Conservation (phyloP, 768 basidiomycete genomes). For the Trametes villosa region DNA sequence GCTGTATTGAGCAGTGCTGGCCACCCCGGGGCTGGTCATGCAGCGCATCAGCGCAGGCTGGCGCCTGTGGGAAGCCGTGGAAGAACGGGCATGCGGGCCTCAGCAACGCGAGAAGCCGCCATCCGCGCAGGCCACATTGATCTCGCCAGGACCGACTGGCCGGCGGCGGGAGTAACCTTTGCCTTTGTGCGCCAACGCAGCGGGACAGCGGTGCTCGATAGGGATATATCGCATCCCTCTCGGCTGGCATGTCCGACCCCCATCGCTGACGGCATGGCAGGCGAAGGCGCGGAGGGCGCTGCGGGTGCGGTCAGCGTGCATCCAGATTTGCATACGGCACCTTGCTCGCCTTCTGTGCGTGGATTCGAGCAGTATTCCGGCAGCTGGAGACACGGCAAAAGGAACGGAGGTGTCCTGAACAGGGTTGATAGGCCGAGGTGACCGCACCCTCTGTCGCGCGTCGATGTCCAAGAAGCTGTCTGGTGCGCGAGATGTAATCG, state of each 20-base stretch:
- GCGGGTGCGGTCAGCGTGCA: neutral
- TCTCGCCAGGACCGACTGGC: neutral
- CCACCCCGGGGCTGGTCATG: conserved; percentile 9
- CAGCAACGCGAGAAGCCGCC: neutral
- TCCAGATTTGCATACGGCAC: neutral
- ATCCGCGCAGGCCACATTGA: neutral
- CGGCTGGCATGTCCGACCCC: neutral
- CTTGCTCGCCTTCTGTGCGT: neutral
- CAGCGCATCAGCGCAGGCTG: conserved; percentile 7
- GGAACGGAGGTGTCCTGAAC: conserved; percentile 2
- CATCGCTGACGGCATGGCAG: neutral
- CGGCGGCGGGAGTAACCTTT: conserved; percentile 12
- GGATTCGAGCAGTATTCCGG: neutral
- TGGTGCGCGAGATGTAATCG: neutral
- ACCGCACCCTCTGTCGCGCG: neutral
- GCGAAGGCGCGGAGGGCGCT: neutral
- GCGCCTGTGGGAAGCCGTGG: neutral
- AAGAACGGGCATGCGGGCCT: conserved; percentile 3
- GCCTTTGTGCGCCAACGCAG: neutral
- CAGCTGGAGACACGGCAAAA: neutral
- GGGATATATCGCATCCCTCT: neutral
- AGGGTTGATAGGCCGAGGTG: neutral
- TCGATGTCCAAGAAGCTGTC: neutral
- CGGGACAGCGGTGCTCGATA: neutral
- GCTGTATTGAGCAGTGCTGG: conserved; percentile 6